Evolutionary conservation across 2,329 filamentous ascomycete genomes (phyloP).

Genomic region (Apiospora phragmitis): DNA sequence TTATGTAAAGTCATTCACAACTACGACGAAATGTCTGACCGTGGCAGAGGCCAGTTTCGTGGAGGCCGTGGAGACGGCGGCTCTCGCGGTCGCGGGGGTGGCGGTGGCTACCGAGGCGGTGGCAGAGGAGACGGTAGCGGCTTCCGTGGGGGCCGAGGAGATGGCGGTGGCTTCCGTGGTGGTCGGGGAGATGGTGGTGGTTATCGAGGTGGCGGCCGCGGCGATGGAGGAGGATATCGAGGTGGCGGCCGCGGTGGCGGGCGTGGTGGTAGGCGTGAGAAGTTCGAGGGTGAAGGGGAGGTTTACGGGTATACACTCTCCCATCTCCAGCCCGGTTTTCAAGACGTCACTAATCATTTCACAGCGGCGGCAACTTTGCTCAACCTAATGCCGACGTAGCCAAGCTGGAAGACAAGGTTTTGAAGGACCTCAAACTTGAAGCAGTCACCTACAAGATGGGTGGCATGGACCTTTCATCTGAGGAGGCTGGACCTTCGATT

Average conservation of each 20-base stretch:
- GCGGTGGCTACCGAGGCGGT: not conserved
- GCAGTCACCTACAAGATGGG: conserved; percentile 38
- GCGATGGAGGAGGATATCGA: conserved; percentile 14
- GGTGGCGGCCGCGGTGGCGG: conserved; percentile 20
- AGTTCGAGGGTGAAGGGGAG: conserved; percentile 26
- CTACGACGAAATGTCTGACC: not conserved
- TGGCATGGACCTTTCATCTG: conserved; percentile 31
- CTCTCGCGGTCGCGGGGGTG: not conserved
- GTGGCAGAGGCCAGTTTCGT: not conserved
- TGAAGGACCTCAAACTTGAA: conserved; percentile 32
- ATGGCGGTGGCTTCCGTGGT: not conserved
- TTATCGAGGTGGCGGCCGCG: conserved; percentile 11
- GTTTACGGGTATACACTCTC: not conserved
- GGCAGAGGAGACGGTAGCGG: not conserved
- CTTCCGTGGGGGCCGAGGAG: conserved; percentile 11
- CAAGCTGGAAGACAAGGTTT: conserved; percentile 42
- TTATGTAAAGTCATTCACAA: not conserved
- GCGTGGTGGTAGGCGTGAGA: conserved; percentile 19
- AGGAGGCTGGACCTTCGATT: not conserved
- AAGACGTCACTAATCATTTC: not conserved
- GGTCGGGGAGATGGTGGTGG: conserved; percentile 11
- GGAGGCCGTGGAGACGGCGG: conserved; percentile 14
- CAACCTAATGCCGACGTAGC: conserved; percentile 31
- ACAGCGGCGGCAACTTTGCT: conserved; percentile 18
- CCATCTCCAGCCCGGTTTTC: not conserved